Conservation (phyloP, 176 grass and related monocot species). For the Cenchrus fungigraminus region DNA sequence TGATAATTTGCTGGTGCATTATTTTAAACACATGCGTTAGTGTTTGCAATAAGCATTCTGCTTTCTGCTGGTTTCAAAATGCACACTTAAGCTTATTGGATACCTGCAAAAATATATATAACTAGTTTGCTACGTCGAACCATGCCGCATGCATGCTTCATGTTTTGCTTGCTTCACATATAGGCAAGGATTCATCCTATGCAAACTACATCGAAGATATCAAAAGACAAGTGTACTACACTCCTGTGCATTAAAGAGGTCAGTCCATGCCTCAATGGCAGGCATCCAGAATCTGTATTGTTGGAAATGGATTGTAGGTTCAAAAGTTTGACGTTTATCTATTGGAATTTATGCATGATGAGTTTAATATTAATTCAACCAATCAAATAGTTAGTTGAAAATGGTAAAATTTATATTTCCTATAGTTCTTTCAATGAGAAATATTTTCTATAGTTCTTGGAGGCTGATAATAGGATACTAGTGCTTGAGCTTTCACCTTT, state of each 20-base stretch:
- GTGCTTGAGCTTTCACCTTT: background rate
- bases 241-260: constrained; percentile 79
- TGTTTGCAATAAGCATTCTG: background rate
- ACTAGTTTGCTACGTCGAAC: background rate
- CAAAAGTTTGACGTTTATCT: background rate
- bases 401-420: background rate
- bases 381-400: background rate
- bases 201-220: constrained; percentile 67
- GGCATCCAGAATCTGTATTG: background rate
- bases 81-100: background rate
- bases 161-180: background rate
- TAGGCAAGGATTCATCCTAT: constrained; percentile 83
- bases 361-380: background rate
- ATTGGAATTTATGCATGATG: background rate
- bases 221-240: constrained; percentile 59
- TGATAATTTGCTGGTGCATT: background rate
- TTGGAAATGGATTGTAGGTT: constrained; percentile 3
- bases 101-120: background rate
- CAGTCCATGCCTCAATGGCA: constrained; percentile 3
- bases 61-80: background rate
- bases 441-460: background rate
- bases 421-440: too few species aligned
- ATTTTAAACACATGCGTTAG: background rate
- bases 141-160: background rate
- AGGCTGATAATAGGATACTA: background rate